These are phyloP conservation scores for Xylaria hypoxylon DNA, from an alignment of 2,329 filamentous ascomycete species.

Conservation along the genomic window DNA sequence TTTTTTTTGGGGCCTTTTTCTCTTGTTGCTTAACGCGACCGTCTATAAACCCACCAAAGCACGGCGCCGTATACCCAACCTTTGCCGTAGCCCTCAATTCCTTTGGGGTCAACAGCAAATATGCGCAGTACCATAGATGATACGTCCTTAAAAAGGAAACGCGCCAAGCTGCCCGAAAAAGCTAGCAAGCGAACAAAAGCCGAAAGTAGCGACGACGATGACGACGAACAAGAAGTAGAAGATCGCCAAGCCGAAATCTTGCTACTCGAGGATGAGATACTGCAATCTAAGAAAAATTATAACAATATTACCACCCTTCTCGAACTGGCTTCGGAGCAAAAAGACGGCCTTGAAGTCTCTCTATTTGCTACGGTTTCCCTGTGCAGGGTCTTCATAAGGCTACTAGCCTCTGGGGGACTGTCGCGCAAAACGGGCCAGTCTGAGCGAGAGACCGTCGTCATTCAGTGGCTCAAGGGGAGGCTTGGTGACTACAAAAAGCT, in stretches of 20 bases:
- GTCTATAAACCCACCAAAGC: not conserved
- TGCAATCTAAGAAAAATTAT: slow-evolving; percentile 89
- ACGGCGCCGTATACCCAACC: not conserved
- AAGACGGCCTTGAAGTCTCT: slow-evolving; percentile 65
- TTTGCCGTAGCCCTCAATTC: not conserved
- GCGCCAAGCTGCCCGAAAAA: slow-evolving; percentile 56
- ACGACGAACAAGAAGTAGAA: slow-evolving; percentile 61
- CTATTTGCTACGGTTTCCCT: slow-evolving; percentile 81
- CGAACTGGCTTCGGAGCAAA: slow-evolving; percentile 63
- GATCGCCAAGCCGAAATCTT: slow-evolving; percentile 75
- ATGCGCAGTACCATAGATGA: slow-evolving; percentile 49
- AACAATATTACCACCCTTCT: slow-evolving; percentile 87
- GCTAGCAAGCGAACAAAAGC: slow-evolving; percentile 65
- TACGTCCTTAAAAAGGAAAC: slow-evolving; percentile 65
- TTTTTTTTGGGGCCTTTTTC: slow-evolving; percentile 26
- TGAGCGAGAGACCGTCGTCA: slow-evolving; percentile 79
- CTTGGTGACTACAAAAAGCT: slow-evolving; percentile 76
- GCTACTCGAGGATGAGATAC: slow-evolving; percentile 80
- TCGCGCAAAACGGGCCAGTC: slow-evolving; percentile 72
- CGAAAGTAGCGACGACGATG: slow-evolving; percentile 59
- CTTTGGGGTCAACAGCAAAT: slow-evolving; percentile 7
- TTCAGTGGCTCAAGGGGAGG: slow-evolving; percentile 81
- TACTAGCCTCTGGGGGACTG: slow-evolving; percentile 80
- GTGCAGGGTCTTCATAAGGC: slow-evolving; percentile 85
- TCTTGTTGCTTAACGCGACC: not conserved